These are phyloP conservation scores for Xylaria sp. DNA, from an alignment of 2,329 filamentous ascomycete species.

Conservation along the genomic window DNA sequence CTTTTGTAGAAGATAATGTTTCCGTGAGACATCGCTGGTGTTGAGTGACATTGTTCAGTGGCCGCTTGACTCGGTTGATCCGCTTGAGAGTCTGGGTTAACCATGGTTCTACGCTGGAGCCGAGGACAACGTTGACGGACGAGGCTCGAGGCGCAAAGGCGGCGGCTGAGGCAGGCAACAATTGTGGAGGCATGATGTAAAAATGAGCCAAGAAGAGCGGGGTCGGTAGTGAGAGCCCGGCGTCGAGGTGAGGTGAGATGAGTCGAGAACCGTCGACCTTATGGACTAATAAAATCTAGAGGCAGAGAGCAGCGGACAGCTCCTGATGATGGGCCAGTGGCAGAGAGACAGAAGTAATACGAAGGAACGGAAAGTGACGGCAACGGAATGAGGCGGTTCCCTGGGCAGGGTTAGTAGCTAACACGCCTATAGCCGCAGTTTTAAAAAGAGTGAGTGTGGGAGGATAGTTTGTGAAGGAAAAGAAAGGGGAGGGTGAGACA, in stretches of 20 bases:
- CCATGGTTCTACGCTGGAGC: constrained; percentile 91
- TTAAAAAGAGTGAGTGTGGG: constrained; percentile 47
- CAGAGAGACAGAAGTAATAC: constrained; percentile 34
- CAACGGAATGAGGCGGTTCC: constrained; percentile 50
- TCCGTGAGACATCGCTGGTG: constrained; percentile 94
- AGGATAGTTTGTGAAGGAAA: constrained; percentile 54
- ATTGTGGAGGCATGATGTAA: constrained; percentile 76
- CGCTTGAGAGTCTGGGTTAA: constrained; percentile 94
- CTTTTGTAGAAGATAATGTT: constrained; percentile 80
- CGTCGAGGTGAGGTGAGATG: background rate
- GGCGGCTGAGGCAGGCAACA: constrained; percentile 90
- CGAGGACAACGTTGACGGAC: constrained; percentile 90
- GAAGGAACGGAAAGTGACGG: constrained; percentile 40
- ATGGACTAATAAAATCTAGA: constrained; percentile 32
- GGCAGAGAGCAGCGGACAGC: constrained; percentile 23
- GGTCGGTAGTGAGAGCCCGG: background rate
- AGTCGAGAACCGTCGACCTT: constrained; percentile 17
- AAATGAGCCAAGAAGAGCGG: background rate
- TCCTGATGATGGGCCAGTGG: constrained; percentile 24
- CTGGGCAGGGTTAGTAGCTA: constrained; percentile 51
- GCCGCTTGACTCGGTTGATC: constrained; percentile 93
- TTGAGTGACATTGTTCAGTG: constrained; percentile 92
- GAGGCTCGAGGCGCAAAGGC: constrained; percentile 89
- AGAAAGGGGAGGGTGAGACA: constrained; percentile 43
- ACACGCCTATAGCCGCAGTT: constrained; percentile 56